Conservation (phyloP, 2,329 filamentous ascomycete genomes). For the Escovopsis sp. region DNA sequence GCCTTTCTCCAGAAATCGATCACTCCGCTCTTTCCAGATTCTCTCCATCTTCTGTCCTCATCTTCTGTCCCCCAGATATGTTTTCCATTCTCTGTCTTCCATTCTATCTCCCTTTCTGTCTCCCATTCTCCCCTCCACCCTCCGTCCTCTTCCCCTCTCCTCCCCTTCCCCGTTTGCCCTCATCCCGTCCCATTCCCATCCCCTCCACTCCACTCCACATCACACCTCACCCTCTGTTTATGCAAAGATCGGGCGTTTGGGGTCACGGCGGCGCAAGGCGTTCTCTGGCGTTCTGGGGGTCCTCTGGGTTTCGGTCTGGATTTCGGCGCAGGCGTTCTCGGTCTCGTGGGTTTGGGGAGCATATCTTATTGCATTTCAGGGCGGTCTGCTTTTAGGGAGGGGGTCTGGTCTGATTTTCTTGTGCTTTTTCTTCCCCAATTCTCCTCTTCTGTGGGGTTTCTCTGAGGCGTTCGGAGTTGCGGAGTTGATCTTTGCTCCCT, state of each 20-base stretch:
- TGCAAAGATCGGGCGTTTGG: background rate
- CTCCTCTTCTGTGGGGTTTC: background rate
- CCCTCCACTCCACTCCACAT: background rate
- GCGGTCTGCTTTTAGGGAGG: too few relatives aligned
- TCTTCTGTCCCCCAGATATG: too few relatives aligned
- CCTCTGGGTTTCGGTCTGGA: too few relatives aligned
- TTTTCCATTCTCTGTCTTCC: too few relatives aligned
- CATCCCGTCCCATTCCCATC: background rate
- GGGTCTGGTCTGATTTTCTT: background rate
- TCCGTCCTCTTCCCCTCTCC: background rate
- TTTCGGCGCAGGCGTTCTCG: background rate
- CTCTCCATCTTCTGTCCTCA: too few relatives aligned
- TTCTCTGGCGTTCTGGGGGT: background rate
- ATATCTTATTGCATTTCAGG: background rate
- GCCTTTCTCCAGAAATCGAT: too few relatives aligned
- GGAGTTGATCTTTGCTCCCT: conserved; percentile 1
- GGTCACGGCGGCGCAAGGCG: background rate
- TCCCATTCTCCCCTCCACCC: too few relatives aligned
- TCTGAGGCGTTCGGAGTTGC: conserved; percentile 2
- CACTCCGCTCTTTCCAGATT: too few relatives aligned
- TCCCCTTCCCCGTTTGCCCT: background rate
- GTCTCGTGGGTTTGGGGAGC: background rate
- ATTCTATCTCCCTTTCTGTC: too few relatives aligned
- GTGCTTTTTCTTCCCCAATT: background rate
- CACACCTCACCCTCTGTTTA: too few relatives aligned